Percentiles rank a stretch among this genome's conserved stretches.
Conservation (phyloP, 192 early-diverging fungal genomes). For the Umbelopsis ramanniana region DNA sequence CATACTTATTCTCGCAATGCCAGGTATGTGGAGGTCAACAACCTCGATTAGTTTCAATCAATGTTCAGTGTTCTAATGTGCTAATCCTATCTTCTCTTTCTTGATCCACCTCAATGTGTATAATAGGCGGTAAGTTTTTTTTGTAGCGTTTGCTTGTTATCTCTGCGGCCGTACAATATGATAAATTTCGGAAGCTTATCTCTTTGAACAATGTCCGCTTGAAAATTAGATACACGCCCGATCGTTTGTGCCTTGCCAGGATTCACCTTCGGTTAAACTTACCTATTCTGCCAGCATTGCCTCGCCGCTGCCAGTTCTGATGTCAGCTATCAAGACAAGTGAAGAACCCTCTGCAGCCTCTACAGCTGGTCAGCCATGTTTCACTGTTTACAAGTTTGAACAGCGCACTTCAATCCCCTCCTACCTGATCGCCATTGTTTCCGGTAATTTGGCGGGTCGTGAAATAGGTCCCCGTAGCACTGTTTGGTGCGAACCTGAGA, state of each 20-base stretch:
- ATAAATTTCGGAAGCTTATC: slow-evolving; percentile 19
- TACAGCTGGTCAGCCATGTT: slow-evolving; percentile 23
- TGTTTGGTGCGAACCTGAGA: slow-evolving; percentile 96
- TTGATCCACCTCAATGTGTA: not conserved
- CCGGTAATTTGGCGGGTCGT: slow-evolving; percentile 84
- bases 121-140: slow-evolving; percentile 6
- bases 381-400: slow-evolving; percentile 76
- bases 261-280: slow-evolving; percentile 85
- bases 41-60: not conserved
- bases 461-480: slow-evolving; percentile 89
- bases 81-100: not conserved
- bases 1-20: slow-evolving; percentile 97
- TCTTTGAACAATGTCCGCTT: slow-evolving; percentile 11
- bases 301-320: slow-evolving; percentile 85
- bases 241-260: slow-evolving; percentile 88
- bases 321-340: slow-evolving; percentile 84
- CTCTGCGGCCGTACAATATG: slow-evolving; percentile 6
- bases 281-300: slow-evolving; percentile 83
- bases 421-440: slow-evolving; percentile 93
- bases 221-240: slow-evolving; percentile 81
- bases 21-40: slow-evolving; percentile 58
- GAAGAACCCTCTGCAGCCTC: slow-evolving; percentile 55
- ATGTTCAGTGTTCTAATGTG: too few relatives aligned
- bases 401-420: slow-evolving; percentile 91
- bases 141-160: not conserved